Conservation (phyloP, 2,329 filamentous ascomycete species). For the Calycina herbarum region DNA sequence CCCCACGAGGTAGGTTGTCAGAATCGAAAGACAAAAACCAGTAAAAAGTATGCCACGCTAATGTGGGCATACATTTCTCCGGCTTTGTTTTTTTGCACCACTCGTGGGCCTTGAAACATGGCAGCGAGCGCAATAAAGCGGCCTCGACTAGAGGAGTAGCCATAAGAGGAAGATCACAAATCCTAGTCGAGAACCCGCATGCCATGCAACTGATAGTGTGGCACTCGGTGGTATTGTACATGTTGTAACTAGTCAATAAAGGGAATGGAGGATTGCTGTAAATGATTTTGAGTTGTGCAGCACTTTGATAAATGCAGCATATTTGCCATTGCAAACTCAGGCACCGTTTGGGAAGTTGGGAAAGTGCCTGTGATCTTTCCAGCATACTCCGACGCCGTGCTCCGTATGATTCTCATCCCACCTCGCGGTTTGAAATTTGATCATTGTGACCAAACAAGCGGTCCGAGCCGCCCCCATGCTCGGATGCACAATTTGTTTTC, state of each 20-base stretch:
- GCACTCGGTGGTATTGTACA: too few relatives aligned
- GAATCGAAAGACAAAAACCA: not conserved
- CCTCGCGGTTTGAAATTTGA: not conserved
- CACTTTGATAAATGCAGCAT: not conserved
- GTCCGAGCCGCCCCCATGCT: conserved; percentile 4
- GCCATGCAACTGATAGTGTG: not conserved
- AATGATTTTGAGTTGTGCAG: not conserved
- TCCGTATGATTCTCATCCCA: not conserved
- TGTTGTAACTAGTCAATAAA: too few relatives aligned
- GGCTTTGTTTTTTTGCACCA: not conserved
- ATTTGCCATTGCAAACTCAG: too few relatives aligned
- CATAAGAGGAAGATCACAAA: not conserved
- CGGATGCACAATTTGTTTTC: not conserved
- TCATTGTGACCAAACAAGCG: not conserved
- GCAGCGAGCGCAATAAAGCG: not conserved
- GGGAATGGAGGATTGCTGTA: not conserved
- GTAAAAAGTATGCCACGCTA: not conserved
- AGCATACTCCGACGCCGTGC: not conserved
- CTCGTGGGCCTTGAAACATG: not conserved
- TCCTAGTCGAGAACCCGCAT: not conserved
- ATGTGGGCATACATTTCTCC: not conserved
- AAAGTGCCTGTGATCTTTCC: too few relatives aligned
- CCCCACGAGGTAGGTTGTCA: not conserved
- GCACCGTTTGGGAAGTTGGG: too few relatives aligned
- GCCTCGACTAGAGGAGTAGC: not conserved